phyloP scores from a whole-genome alignment of 1,284 basidiomycete species.

The Omphalotus olearius region DNA sequence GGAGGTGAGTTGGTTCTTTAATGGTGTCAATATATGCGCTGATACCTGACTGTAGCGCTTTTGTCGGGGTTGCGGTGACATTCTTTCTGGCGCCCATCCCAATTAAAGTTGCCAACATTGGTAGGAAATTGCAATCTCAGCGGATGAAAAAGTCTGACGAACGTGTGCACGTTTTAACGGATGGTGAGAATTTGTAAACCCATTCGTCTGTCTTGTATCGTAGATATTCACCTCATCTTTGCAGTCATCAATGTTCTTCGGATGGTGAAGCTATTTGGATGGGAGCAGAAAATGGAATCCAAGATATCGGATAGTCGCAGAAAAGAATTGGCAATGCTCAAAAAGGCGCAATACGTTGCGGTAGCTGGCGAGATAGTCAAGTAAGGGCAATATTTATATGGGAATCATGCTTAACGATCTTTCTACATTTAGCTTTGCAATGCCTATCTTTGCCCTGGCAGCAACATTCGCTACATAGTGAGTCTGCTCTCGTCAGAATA shows the following conservation, averaged over 20 bases:
- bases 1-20: slow-evolving; percentile 28
- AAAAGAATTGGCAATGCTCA: slow-evolving; percentile 38
- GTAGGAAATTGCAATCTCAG: slow-evolving; percentile 28
- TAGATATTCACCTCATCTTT: neutral
- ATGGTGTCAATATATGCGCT: neutral
- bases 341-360: slow-evolving; percentile 28
- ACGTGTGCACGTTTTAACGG: slow-evolving; percentile 33
- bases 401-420: neutral
- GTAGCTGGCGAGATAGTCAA: slow-evolving; percentile 29
- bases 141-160: slow-evolving; percentile 36
- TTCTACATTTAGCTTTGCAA: slow-evolving; percentile 31
- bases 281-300: slow-evolving; percentile 44
- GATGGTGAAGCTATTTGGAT: slow-evolving; percentile 61
- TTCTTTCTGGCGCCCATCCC: slow-evolving; percentile 49
- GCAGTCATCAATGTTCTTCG: slow-evolving; percentile 30
- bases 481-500: slow-evolving; percentile 6
- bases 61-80: slow-evolving; percentile 53
- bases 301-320: slow-evolving; percentile 40
- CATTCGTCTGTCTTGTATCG: neutral
- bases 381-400: slow-evolving; percentile 18
- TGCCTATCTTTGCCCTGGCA: slow-evolving; percentile 53
- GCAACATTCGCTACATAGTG: slow-evolving; percentile 38
- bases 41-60: slow-evolving; percentile 25
- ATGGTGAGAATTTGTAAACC: neutral
- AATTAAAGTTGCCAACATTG: slow-evolving; percentile 32